phyloP scores from a whole-genome alignment of 1,139 yeast species.

The Geotrichum fermentans region DNA sequence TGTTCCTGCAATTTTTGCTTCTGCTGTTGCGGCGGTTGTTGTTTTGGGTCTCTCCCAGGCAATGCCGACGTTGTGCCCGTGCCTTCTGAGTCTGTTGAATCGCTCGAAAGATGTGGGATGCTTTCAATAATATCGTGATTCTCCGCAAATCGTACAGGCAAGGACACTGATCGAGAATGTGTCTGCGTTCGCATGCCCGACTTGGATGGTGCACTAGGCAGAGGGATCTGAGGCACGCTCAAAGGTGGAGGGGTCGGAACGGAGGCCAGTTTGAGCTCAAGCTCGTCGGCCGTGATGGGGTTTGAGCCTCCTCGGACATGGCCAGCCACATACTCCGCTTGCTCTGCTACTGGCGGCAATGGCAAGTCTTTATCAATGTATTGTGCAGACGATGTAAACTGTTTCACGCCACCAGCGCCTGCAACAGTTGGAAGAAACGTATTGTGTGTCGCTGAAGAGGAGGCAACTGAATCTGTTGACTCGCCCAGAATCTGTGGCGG shows the following conservation, averaged over 20 bases:
- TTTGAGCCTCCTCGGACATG: neutral
- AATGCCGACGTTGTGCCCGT: too few relatives aligned
- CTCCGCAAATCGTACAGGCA: slow-evolving; percentile 17
- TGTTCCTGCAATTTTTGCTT: neutral
- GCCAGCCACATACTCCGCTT: slow-evolving; percentile 1
- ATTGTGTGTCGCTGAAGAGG: neutral
- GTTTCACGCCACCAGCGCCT: neutral
- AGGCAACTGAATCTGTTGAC: slow-evolving; percentile 1
- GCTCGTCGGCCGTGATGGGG: neutral
- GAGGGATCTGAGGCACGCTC: slow-evolving; percentile 21
- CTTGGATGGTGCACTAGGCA: slow-evolving; percentile 23
- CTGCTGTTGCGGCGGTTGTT: neutral
- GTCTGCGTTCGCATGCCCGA: slow-evolving; percentile 20
- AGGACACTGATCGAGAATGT: slow-evolving; percentile 8
- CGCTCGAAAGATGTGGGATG: neutral
- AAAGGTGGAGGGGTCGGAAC: neutral
- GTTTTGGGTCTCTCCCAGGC: too few relatives aligned
- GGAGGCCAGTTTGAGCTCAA: neutral
- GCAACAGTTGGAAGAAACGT: slow-evolving; percentile 1
- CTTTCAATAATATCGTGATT: slow-evolving; percentile 3
- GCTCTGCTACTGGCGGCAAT: slow-evolving; percentile 9
- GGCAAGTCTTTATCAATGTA: slow-evolving; percentile 17
- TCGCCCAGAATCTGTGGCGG: neutral
- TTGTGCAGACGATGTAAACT: neutral
- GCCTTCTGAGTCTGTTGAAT: slow-evolving; percentile 4